A percentile compares a stretch with the other conserved stretches of the same genome.
Conservation (phyloP, 23 red algal genomes). For the Chondrus crispus region DNA sequence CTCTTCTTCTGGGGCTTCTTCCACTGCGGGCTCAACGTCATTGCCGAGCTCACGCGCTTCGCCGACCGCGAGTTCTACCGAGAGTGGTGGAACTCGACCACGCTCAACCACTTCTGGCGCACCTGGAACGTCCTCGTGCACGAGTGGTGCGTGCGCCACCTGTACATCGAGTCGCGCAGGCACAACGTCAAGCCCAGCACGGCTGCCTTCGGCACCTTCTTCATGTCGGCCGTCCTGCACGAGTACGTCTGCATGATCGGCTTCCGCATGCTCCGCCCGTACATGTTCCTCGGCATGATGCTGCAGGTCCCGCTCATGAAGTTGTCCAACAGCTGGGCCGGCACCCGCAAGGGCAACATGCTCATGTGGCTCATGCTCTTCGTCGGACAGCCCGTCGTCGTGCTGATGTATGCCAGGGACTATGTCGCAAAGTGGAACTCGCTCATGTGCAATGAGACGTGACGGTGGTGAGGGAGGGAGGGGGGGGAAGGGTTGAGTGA, state of each 20-base stretch:
- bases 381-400: constrained; percentile 70
- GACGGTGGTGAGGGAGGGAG: too few relatives aligned
- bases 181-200: constrained; percentile 41
- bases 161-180: constrained; percentile 78
- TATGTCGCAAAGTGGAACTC: too few relatives aligned
- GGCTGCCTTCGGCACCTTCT: constrained; percentile 80
- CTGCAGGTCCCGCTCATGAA: constrained; percentile 82
- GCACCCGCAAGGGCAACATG: constrained; percentile 72
- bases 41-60: constrained; percentile 86
- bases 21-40: constrained; percentile 81
- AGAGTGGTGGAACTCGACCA: constrained; percentile 95
- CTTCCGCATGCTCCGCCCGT: constrained; percentile 77
- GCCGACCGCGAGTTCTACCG: constrained; percentile 91
- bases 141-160: constrained; percentile 89
- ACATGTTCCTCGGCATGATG: constrained; percentile 87
- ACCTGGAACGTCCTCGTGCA: constrained; percentile 91
- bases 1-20: constrained; percentile 86
- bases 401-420: constrained; percentile 77
- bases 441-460: too few relatives aligned
- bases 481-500: too few relatives aligned
- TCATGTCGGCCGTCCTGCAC: constrained; percentile 79
- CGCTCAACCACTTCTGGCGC: constrained; percentile 87
- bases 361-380: constrained; percentile 93
- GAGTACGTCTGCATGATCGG: constrained; percentile 75
- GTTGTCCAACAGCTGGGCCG: constrained; percentile 47